Conservation (phyloP, 2,329 filamentous ascomycete species). For the Aspergillus sp. region DNA sequence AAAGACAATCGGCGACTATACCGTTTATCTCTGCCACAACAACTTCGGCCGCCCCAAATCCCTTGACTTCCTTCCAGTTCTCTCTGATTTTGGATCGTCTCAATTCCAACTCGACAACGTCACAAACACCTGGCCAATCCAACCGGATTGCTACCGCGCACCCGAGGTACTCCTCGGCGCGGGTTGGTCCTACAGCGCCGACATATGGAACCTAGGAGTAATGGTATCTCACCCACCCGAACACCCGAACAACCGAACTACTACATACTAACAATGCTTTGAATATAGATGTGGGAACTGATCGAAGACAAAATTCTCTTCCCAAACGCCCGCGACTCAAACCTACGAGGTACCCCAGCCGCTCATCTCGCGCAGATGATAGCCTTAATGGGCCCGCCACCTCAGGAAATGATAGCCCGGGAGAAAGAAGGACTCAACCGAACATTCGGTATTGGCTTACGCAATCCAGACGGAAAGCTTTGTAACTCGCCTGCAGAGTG, state of each 20-base stretch:
- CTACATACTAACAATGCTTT: background rate
- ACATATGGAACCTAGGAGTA: slow-evolving; percentile 42
- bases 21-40: background rate
- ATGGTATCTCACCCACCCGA: slow-evolving; percentile 19
- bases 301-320: background rate
- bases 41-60: background rate
- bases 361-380: background rate
- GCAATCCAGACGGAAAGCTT: background rate
- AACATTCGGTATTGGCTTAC: background rate
- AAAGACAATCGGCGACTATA: background rate
- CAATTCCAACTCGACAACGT: background rate
- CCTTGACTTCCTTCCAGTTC: background rate
- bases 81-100: background rate
- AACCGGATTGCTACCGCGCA: slow-evolving; percentile 43
- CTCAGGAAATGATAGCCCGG: background rate
- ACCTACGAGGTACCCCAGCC: background rate
- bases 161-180: slow-evolving; percentile 39
- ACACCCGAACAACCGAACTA: no score
- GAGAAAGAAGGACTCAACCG: background rate
- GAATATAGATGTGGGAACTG: background rate
- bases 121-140: slow-evolving; percentile 26
- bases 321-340: background rate
- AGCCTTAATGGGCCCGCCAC: background rate
- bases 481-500: background rate
- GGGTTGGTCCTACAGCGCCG: slow-evolving; percentile 39